Evolutionary conservation across 148 eudicot genomes (phyloP).

Genomic region (Fagopyrum homotropicum): DNA sequence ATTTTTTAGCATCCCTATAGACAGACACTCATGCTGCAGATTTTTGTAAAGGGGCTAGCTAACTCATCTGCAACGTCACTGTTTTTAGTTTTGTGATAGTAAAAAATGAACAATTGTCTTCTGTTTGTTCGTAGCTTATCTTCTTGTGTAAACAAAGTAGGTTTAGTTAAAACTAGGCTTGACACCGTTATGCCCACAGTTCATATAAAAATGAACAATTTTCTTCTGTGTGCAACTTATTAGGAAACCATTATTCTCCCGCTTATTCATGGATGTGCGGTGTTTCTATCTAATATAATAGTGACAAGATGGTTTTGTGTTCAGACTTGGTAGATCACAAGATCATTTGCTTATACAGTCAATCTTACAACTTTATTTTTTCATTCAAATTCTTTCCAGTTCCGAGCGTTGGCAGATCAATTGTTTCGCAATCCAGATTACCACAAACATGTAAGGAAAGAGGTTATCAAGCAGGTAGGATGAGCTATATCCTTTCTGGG

Average conservation of each 20-base stretch:
- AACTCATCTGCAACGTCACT: not conserved
- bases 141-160: too few species aligned
- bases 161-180: too few species aligned
- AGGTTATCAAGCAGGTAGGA: constrained; percentile 58
- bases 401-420: constrained; percentile 84
- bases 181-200: too few species aligned
- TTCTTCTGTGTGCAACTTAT: too few species aligned
- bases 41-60: not conserved
- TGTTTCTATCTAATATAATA: not conserved
- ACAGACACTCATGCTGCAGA: not conserved
- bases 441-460: constrained; percentile 66
- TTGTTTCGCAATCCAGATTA: constrained; percentile 59
- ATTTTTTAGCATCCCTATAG: not conserved
- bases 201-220: too few species aligned
- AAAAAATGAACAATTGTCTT: too few species aligned
- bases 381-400: constrained; percentile 33
- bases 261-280: not conserved
- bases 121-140: too few species aligned
- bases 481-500: constrained; percentile 7
- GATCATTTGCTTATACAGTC: not conserved
- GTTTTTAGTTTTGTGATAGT: not conserved
- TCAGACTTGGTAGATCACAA: not conserved
- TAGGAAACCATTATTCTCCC: not conserved
- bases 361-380: not conserved
- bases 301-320: not conserved